Base-by-base conservation (phyloP, 768 basidiomycete species). In the Pisolithus albus region DNA sequence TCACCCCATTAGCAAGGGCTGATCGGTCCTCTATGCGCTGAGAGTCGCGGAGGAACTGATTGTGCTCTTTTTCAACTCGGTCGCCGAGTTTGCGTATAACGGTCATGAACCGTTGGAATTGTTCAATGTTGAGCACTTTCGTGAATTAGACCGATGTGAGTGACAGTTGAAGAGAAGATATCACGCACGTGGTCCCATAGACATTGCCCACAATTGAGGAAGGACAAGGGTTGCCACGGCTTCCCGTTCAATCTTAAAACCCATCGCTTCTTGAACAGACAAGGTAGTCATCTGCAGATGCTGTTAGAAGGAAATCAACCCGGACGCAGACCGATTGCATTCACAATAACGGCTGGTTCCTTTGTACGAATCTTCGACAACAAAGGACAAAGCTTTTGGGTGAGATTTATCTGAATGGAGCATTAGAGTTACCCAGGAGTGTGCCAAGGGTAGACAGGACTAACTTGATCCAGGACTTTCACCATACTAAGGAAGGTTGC, bases 141-240 rank as follows among this genome's bases (percentile, higher is more conserved):
- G 49, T 40, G 16, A 5, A 26, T 53, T 44, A 56, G 52, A 55
- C 39, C 49, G 46, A 44, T 4, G 18, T 48, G 13, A 53, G 36
- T 4, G 34, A 52, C 19, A 42, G 24, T 50, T 9, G 34, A 19
- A 26, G 39, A 13, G 28, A 7, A 7, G 24, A 13, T 8, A 19
- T 46, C 28, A 77, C 87, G 61, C 63, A 92, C 91, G 65, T 50
- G 94, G 94, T 23, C 92, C 94, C 73, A 98, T 95, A 3, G 89
- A 93, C 93, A 99, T 97, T 3, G 86, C 75, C 96, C 96, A 99
- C 24, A 94, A 70, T 73, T 95, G 92, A 8, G 92, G 92, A 11
- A 95, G 72, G 28, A 95, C 88, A 40, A 92, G 74, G 0, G 86
- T 89, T 2, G 91, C 91, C 10, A 92, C 88, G 9, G 93, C 91